A percentile compares a stretch with the other conserved stretches of the same genome.
Conservation (phyloP, 2,329 filamentous ascomycete genomes). For the Raffaelea ambrosiae region DNA sequence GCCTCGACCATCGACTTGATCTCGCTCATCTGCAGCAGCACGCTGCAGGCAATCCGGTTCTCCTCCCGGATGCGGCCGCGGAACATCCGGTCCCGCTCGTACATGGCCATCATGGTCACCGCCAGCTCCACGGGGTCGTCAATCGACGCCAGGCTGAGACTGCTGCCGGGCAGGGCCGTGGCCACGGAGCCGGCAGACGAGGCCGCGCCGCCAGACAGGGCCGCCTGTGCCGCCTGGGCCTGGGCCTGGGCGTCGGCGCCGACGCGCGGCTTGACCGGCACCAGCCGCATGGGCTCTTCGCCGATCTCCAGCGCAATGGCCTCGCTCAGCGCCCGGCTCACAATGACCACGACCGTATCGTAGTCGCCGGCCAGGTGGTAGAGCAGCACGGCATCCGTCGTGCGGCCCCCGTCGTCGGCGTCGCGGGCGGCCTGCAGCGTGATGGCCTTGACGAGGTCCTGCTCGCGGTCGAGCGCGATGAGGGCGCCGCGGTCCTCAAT, state of each 20-base stretch:
- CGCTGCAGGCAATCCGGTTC: constrained; percentile 47
- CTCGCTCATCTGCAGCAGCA: constrained; percentile 52
- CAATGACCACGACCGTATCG: constrained; percentile 82
- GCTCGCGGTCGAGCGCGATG: constrained; percentile 70
- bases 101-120: constrained; percentile 54
- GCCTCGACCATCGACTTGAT: constrained; percentile 50
- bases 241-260: constrained; percentile 36
- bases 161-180: constrained; percentile 45
- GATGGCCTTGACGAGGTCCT: constrained; percentile 84
- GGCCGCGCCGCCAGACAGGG: constrained; percentile 21
- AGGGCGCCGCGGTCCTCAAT: constrained; percentile 79
- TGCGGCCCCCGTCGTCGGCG: constrained; percentile 88
- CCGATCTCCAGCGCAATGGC: constrained; percentile 80
- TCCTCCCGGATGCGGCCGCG: constrained; percentile 47
- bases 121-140: constrained; percentile 54
- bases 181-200: constrained; percentile 52
- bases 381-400: constrained; percentile 85
- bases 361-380: constrained; percentile 95
- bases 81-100: constrained; percentile 53
- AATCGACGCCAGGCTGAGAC: constrained; percentile 51
- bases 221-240: constrained; percentile 14
- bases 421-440: constrained; percentile 86
- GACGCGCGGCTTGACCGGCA: constrained; percentile 68
- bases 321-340: constrained; percentile 85
- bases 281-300: constrained; percentile 67